A percentile compares a stretch with the other conserved stretches of the same genome.
These are phyloP conservation scores for Rhododendron griersonianum DNA, from an alignment of 148 eudicot genomes.

Conservation along the genomic window DNA sequence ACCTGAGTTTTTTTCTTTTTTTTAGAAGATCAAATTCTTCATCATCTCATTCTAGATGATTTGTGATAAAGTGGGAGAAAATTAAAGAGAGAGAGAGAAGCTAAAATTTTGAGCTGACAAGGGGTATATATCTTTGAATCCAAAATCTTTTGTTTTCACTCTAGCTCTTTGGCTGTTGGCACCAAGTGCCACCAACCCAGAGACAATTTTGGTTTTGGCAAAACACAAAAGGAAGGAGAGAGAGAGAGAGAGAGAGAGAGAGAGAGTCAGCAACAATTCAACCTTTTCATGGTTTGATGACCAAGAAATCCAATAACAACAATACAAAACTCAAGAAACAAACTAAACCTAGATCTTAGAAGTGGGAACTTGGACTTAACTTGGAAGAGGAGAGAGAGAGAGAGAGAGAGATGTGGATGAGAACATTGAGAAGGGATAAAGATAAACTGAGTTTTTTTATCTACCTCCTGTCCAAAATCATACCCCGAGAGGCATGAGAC, in stretches of 20 bases:
- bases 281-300: constrained; percentile 26
- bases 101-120: not conserved
- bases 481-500: constrained; percentile 12
- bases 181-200: not conserved
- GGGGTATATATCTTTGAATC: not conserved
- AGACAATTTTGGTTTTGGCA: not conserved
- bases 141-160: not conserved
- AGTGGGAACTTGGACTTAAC: not conserved
- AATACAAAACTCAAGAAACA: constrained; percentile 28
- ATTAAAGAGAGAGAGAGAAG: constrained; percentile 10
- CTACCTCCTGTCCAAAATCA: not conserved
- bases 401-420: not conserved
- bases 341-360: constrained; percentile 7
- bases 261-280: constrained; percentile 29
- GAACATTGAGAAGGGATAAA: not conserved
- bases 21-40: constrained; percentile 32
- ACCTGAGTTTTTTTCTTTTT: constrained; percentile 7
- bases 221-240: not conserved
- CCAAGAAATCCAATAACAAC: constrained; percentile 29
- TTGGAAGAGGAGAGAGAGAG: not conserved
- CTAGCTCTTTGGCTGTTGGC: not conserved
- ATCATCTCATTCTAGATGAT: constrained; percentile 25
- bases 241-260: not conserved
- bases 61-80: not conserved
- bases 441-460: not conserved